A percentile compares a stretch with the other conserved stretches of the same genome.
These are phyloP conservation scores for Xylariaceae sp. DNA, from an alignment of 2,329 filamentous ascomycete species.

Conservation along the genomic window DNA sequence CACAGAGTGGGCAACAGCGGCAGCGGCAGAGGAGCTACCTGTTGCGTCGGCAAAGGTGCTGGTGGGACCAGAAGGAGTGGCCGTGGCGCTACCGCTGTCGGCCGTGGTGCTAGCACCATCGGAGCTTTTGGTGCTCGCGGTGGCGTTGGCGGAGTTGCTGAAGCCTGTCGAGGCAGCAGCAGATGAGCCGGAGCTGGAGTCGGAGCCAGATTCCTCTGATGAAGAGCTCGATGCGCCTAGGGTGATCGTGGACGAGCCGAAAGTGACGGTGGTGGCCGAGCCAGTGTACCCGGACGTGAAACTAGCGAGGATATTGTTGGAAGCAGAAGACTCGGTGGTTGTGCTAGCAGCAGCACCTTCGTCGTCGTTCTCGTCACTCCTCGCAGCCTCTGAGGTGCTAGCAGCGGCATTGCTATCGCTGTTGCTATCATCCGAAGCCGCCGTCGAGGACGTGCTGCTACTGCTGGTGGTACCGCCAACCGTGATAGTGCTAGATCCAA, in stretches of 20 bases:
- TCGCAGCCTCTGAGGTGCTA: not conserved
- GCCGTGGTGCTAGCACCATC: not conserved
- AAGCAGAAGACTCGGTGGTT: not conserved
- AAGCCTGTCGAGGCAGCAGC: constrained; percentile 27
- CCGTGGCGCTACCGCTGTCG: constrained; percentile 2
- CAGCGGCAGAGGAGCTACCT: constrained; percentile 22
- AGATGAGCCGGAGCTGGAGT: not conserved
- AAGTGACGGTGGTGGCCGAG: constrained; percentile 20
- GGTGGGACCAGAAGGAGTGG: constrained; percentile 32
- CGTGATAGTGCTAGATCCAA: constrained; percentile 25
- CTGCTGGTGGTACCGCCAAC: constrained; percentile 10
- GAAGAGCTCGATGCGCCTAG: not conserved
- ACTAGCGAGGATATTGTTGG: not conserved
- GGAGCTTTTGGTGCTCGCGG: constrained; percentile 10
- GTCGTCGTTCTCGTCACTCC: not conserved
- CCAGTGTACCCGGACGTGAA: constrained; percentile 21
- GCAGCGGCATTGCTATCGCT: not conserved
- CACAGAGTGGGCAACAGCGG: constrained; percentile 19
- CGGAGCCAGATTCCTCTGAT: no score
- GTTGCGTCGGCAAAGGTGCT: constrained; percentile 29
- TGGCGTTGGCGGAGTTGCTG: constrained; percentile 31
- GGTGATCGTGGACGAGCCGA: constrained; percentile 19
- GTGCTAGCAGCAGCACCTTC: not conserved
- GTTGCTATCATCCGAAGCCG: constrained; percentile 3
- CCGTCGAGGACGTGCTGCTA: not conserved